Evolutionary conservation across 73 alveolate species (phyloP).

Genomic region (Paramecium octaurelia): DNA sequence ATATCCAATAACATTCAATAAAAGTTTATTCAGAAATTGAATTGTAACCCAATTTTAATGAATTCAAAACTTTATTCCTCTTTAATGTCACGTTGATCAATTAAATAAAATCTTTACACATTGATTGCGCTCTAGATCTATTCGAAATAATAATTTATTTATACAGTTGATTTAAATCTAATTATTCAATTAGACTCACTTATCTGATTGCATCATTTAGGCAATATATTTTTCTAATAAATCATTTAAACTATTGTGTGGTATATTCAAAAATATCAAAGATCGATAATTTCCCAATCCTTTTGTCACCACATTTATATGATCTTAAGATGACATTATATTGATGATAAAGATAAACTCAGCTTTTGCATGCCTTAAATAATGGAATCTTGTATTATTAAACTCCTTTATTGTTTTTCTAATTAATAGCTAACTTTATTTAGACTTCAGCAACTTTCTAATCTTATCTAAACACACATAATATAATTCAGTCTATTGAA

Average conservation of each 20-base stretch:
- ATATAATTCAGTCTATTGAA: neutral
- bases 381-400: neutral
- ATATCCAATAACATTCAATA: constrained; percentile 14
- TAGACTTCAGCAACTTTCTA: too few relatives aligned
- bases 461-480: too few relatives aligned
- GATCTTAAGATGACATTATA: neutral
- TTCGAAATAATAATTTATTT: neutral
- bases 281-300: neutral
- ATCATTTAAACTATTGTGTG: constrained; percentile 18
- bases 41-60: neutral
- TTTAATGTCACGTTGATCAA: neutral
- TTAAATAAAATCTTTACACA: neutral
- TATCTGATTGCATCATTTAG: neutral
- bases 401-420: neutral
- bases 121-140: neutral
- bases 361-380: neutral
- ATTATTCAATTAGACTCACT: too few relatives aligned
- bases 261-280: neutral
- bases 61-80: neutral
- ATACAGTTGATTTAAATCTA: too few relatives aligned
- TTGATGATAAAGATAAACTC: neutral
- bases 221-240: neutral
- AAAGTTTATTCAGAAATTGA: neutral
- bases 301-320: neutral
- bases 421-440: too few relatives aligned